Conservation (phyloP, 116 monocot genomes). For the Cymodocea nodosa region DNA sequence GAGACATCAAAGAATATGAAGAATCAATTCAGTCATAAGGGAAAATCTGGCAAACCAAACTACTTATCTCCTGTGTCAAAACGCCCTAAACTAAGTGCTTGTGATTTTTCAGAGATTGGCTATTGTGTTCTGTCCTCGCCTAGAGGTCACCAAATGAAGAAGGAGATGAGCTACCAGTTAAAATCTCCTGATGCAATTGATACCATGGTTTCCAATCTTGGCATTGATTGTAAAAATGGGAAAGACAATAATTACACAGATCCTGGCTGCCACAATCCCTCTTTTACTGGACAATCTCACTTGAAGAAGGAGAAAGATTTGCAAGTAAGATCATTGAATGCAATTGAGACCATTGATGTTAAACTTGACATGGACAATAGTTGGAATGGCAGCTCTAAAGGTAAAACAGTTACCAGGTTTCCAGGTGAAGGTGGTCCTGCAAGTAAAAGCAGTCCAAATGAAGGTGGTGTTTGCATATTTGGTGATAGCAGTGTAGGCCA, state of each 20-base stretch:
- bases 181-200: constrained; percentile 1
- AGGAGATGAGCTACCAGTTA: neutral
- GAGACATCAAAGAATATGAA: neutral
- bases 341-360: constrained; percentile 3
- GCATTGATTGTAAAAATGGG: too few species aligned
- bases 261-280: neutral
- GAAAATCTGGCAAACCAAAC: constrained; percentile 13
- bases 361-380: constrained; percentile 2
- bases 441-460: neutral
- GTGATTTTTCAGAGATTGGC: constrained; percentile 10
- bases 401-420: neutral
- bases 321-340: neutral
- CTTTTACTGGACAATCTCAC: neutral
- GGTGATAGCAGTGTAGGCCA: neutral
- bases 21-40: constrained; percentile 3
- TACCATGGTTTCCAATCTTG: too few species aligned
- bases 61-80: constrained; percentile 29
- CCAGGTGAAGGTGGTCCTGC: neutral
- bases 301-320: neutral
- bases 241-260: neutral
- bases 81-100: constrained; percentile 26
- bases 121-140: neutral
- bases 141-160: constrained; percentile 2
- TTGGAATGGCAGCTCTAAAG: neutral
- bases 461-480: neutral